Base-by-base conservation (phyloP, 2,329 filamentous ascomycete genomes). In the Fusarium pininemorale region DNA sequence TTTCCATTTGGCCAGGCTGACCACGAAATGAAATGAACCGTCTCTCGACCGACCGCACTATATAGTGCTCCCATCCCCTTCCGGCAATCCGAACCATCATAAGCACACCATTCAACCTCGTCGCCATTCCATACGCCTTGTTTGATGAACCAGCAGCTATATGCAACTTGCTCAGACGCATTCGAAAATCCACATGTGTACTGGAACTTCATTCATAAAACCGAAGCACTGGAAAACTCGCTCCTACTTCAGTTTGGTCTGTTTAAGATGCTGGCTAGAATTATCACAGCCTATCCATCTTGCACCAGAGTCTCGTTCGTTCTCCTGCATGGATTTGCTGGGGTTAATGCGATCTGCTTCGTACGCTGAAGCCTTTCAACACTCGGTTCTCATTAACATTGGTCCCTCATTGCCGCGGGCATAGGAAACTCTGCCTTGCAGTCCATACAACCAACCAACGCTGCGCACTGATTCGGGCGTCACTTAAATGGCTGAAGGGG, bases 21-120 rank as follows among this genome's bases (percentile, higher is more conserved):
- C 26, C 39, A 55, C 45, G 48, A 63, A 22, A 63, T 71, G 67
- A 55, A 48, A 71, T 72, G 53, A 56, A 42, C 11, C 45, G 47
- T 37, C 24, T 30, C 44, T 28, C 45, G 24, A 41, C 26, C 20
- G 53, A 60, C 37, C 72, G 74, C 51, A 55, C 35, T 55, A 41
- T 41, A 39, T 35, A 35, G 41, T 63, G 58, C 41, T 38, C 50
- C 63, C 50, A 62, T 58, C 68, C 72, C 38, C 68, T 58, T 72
- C 68, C 72, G 71, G 74, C 56, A 48, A 75, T 69, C 72, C 72
- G 72, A 75, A 63, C 44, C 47, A 32, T 53, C 56, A 69, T 75
- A 53, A 69, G 51, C 64, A 72, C 53, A 48, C n/a, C 53, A 26
- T 44, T 37, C 63, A 57, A 53, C 39, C 37, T 59, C 62, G 39